Percentiles rank a stretch among this genome's conserved stretches.
phyloP scores from a whole-genome alignment of 352 stramenopile genomes.

The Phytophthora litchii region DNA sequence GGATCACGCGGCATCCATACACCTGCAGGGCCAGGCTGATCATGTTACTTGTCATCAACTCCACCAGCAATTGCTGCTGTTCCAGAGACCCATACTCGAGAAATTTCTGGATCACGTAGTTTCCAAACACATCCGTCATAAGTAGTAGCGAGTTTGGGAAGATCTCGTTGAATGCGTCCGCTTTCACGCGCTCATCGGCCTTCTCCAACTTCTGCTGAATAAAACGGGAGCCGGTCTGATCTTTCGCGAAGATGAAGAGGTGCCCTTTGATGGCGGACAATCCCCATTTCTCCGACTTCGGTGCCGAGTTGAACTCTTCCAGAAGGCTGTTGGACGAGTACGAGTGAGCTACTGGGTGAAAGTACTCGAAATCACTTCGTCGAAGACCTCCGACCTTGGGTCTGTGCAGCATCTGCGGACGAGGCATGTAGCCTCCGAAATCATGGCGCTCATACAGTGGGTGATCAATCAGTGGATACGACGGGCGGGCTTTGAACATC shows the following conservation, averaged over 20 bases:
- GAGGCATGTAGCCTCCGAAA: conserved; percentile 31
- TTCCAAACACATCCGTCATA: conserved; percentile 97
- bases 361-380: conserved; percentile 41
- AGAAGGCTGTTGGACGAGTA: conserved; percentile 77
- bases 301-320: conserved; percentile 77
- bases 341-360: conserved; percentile 65
- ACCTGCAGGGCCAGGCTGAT: conserved; percentile 95
- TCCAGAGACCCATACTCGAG: conserved; percentile 93
- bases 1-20: conserved; percentile 97
- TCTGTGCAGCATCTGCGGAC: conserved; percentile 37
- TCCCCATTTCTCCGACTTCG: conserved; percentile 85
- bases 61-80: conserved; percentile 88
- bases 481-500: conserved; percentile 27
- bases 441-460: conserved; percentile 30
- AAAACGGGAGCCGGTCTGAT: conserved; percentile 86
- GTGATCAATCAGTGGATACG: conserved; percentile 32
- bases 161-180: conserved; percentile 85
- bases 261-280: conserved; percentile 83
- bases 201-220: conserved; percentile 91
- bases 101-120: conserved; percentile 99
- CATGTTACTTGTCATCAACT: conserved; percentile 93
- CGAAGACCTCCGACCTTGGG: conserved; percentile 34
- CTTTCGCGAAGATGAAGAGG: conserved; percentile 85
- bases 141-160: conserved; percentile 76
- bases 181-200: conserved; percentile 70